phyloP scores from a whole-genome alignment of 2,329 filamentous ascomycete species.

The Penicillium sp. region DNA sequence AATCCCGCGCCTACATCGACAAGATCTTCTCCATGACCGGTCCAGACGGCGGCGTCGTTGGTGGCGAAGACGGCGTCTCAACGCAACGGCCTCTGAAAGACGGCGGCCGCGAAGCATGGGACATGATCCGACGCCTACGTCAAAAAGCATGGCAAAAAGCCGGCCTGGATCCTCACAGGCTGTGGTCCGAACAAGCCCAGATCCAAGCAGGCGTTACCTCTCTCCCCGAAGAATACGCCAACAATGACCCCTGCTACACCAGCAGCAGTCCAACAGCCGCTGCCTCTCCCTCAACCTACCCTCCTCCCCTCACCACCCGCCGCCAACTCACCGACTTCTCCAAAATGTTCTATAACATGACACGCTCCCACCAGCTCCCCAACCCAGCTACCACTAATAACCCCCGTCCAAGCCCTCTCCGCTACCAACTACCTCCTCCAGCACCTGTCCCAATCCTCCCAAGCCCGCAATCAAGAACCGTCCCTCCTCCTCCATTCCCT shows the following conservation, averaged over 20 bases:
- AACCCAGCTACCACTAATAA: conserved; percentile 16
- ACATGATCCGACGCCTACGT: conserved; percentile 41
- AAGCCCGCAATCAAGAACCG: conserved; percentile 9
- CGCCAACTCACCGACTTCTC: conserved; percentile 26
- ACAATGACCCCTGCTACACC: too few species aligned
- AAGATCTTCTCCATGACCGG: conserved; percentile 40
- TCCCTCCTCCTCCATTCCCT: background rate
- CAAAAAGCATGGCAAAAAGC: conserved; percentile 44
- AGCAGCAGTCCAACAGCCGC: too few species aligned
- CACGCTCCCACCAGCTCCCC: conserved; percentile 25
- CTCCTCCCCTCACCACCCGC: too few species aligned
- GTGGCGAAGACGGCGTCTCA: conserved; percentile 39
- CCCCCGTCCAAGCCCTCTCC: conserved; percentile 22
- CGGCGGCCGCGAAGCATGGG: conserved; percentile 42
- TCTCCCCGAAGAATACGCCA: too few species aligned
- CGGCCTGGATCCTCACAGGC: conserved; percentile 38
- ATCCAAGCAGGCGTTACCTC: conserved; percentile 30
- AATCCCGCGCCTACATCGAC: conserved; percentile 41
- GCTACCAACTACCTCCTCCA: too few species aligned
- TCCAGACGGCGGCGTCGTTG: conserved; percentile 40
- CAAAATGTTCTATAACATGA: conserved; percentile 31
- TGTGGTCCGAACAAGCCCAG: conserved; percentile 43
- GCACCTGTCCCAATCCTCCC: conserved; percentile 16
- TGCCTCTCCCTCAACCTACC: conserved; percentile 3
- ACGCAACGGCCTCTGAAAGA: conserved; percentile 40